Base-by-base conservation (phyloP, 202 grass and related monocot genomes). In the Saccharum hybrid region DNA sequence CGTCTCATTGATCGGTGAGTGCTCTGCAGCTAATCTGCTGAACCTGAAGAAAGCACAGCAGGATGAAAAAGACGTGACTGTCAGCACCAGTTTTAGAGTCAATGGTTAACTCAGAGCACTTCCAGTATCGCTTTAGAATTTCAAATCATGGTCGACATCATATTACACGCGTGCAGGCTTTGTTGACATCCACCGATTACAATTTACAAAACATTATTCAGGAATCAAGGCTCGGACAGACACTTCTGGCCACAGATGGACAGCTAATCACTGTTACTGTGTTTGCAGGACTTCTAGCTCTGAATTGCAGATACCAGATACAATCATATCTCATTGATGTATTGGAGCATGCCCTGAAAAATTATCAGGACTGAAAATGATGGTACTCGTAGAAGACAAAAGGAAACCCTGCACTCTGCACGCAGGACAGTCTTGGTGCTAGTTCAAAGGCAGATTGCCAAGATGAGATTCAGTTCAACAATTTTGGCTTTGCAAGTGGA, bases 301-400 rank as follows among this genome's bases (percentile, higher is more conserved):
- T 21, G 52, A 76, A 42, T 67, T 75, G 71, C 31, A 74, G 31
- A 83, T 52, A 52, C 57, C 30, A 74, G 19, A 83, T 30, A 56
- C 7, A 63, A 37, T 11, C 9, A 51, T 18, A 49, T 28, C 45
- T 34, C 54, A 39, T 48, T 38, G 19, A 38, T 45, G 23, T 7
- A 8, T 31, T 18, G 48, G 48, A 51, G 48, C 46, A 49, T 49
- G 13, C 48, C 48, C 48, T 18, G 15, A 18, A 51, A 51, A 51
- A 51, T 51, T 15, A 51, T 3, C 52, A 57, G 15, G 31, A 51
- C 45, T 36, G 30, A 74, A 74, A 73, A n/a, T 57, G 46, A 12
- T 18, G 45, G 6, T 19, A 9, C 45, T 52, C 7, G 13, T 18
- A 72, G 23, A 72, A 49, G 42, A 46, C 7, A 16, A 22, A 72